phyloP scores from a whole-genome alignment of 768 basidiomycete species.

The Tricholoma flavovirens region DNA sequence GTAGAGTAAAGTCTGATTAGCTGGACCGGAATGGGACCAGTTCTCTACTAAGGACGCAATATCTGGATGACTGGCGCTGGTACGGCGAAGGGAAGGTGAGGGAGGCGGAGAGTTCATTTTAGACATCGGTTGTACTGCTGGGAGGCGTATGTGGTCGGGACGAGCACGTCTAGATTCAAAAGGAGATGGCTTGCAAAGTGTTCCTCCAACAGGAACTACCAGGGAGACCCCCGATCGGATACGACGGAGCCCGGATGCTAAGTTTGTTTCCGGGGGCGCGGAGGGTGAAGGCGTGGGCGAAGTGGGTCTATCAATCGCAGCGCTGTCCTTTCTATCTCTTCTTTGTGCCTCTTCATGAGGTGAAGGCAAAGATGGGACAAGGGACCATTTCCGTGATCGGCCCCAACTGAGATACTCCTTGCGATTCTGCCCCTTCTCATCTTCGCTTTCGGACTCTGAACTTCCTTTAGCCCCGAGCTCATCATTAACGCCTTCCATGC shows the following conservation, averaged over 20 bases:
- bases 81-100: slow-evolving; percentile 45
- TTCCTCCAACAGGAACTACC: slow-evolving; percentile 16
- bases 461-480: slow-evolving; percentile 22
- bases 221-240: slow-evolving; percentile 31
- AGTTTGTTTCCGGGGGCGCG: slow-evolving; percentile 3
- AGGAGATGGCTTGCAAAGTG: slow-evolving; percentile 5
- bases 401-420: slow-evolving; percentile 16
- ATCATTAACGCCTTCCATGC: slow-evolving; percentile 35
- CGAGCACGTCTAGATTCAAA: slow-evolving; percentile 8
- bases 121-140: slow-evolving; percentile 27
- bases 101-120: slow-evolving; percentile 33
- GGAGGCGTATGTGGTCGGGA: slow-evolving; percentile 16
- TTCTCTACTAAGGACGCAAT: slow-evolving; percentile 53
- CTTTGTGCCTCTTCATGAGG: slow-evolving; percentile 19
- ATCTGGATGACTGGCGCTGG: slow-evolving; percentile 46
- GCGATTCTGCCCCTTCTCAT: slow-evolving; percentile 6
- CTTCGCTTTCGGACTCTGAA: slow-evolving; percentile 9
- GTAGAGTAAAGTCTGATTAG: slow-evolving; percentile 49
- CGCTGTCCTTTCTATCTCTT: slow-evolving; percentile 7
- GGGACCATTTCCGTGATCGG: slow-evolving; percentile 16
- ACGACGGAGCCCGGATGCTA: slow-evolving; percentile 21
- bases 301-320: not conserved
- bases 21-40: slow-evolving; percentile 54
- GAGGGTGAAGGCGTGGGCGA: slow-evolving; percentile 9
- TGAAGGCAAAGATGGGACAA: slow-evolving; percentile 17